Base-by-base conservation (phyloP, 139 green algal species). In the Monoraphidium neglectum region DNA sequence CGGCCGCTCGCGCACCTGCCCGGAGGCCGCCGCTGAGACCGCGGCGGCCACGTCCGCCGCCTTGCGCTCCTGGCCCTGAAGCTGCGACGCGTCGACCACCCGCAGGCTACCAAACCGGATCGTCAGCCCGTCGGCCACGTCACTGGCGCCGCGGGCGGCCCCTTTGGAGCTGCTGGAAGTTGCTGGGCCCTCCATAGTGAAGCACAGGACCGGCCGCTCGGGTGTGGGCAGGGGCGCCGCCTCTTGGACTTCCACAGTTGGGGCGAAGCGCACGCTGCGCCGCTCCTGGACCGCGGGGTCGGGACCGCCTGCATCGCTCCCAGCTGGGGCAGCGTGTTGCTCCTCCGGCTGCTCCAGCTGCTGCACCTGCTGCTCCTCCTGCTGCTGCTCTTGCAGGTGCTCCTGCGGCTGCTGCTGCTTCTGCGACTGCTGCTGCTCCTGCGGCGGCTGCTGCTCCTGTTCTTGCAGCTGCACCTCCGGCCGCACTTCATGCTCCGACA, bases 151-250 rank as follows among this genome's bases (percentile, higher is more conserved):
- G 60, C 72, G 51, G 63, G 38, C 68, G 59, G 33, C 59, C 47
- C 43, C 56, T 57, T 28, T 28, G 47, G 10, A n/a, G 28, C 21
- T 10, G 47, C 46, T 59, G n/a, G 23, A 1, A 8, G 32, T 37
- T 51, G 33, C 24, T 5, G 36, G 21, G 3, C 47, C 35, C 3
- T 68, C 38, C 33, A 79, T 2, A 3, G 63, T 79, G 63, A 79
- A 79, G n/a, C 60, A 65, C 8, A 79, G 72, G 40, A 77, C 72
- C 1, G 72, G 60, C 60, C 70, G 59, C 43, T 77, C 72, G 32
- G 60, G 72, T 18, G 40, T 43, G 3, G 63, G n/a, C 28, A 37
- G 18, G 3, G 72, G 72, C 16, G 68, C 16, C 38, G 72, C 59
- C 13, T 60, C 57, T 47, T 59, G 59, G 72, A 70, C 70, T 23